These are phyloP conservation scores for Solanum chaucha DNA, from an alignment of 257 asterid species.

Conservation along the genomic window DNA sequence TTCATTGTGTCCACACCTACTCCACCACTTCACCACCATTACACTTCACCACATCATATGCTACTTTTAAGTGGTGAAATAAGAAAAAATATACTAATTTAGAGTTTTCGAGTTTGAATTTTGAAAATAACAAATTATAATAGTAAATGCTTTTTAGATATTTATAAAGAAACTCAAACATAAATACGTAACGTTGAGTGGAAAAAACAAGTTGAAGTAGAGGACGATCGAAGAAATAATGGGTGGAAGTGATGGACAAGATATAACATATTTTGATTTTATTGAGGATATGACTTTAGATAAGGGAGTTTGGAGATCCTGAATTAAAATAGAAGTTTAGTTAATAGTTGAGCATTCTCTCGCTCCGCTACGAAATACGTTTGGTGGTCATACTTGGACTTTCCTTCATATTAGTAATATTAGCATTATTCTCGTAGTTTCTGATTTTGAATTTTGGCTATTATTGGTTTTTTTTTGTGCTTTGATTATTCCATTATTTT, in stretches of 20 bases:
- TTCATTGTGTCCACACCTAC: constrained; percentile 13
- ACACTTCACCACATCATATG: not conserved
- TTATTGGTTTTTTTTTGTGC: not conserved
- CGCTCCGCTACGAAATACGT: not conserved
- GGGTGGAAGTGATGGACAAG: too few relatives aligned
- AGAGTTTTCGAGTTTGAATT: too few relatives aligned
- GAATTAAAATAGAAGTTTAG: not conserved
- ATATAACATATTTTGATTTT: too few relatives aligned
- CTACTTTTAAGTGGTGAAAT: too few relatives aligned
- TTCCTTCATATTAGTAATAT: not conserved
- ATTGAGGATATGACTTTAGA: not conserved
- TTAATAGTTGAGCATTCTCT: not conserved
- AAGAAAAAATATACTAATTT: too few relatives aligned
- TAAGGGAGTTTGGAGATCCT: not conserved
- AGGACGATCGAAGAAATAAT: too few relatives aligned
- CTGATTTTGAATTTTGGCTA: not conserved
- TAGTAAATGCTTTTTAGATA: too few relatives aligned
- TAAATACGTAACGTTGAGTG: too few relatives aligned
- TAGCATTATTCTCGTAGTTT: not conserved
- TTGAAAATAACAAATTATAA: too few relatives aligned
- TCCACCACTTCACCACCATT: constrained; percentile 24
- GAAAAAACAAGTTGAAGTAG: too few relatives aligned
- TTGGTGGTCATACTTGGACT: not conserved
- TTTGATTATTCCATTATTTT: not conserved
- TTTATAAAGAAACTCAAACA: too few relatives aligned